Conservation (phyloP, 345 rosid genomes). For the Hypericum androsaemum region DNA sequence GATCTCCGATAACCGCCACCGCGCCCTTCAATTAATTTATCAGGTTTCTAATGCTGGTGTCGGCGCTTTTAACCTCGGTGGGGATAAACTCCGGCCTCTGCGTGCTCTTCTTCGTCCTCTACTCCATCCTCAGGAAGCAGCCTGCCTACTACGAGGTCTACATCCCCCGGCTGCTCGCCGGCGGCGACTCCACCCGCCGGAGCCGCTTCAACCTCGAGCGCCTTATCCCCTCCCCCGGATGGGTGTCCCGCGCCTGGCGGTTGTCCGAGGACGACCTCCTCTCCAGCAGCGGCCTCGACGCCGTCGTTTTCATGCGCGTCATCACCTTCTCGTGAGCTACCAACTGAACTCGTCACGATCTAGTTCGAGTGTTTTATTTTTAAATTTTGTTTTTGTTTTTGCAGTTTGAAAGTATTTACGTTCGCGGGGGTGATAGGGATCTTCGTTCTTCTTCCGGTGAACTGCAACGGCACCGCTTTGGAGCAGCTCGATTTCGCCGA, state of each 20-base stretch:
- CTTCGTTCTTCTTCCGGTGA: slow-evolving; percentile 71
- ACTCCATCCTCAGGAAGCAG: slow-evolving; percentile 72
- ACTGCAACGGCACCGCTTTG: slow-evolving; percentile 39
- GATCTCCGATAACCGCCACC: no score
- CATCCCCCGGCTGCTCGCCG: slow-evolving; percentile 49
- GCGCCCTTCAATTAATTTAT: no score
- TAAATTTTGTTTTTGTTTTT: not conserved
- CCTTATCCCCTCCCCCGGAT: slow-evolving; percentile 72
- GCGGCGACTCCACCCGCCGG: slow-evolving; percentile 22
- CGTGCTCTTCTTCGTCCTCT: slow-evolving; percentile 62
- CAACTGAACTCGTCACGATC: not conserved
- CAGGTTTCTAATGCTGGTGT: slow-evolving; percentile 54
- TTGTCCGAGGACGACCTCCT: slow-evolving; percentile 59
- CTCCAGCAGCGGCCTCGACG: slow-evolving; percentile 58
- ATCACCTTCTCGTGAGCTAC: slow-evolving; percentile 48
- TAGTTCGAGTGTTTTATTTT: not conserved
- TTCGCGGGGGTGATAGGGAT: slow-evolving; percentile 60
- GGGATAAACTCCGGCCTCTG: slow-evolving; percentile 91
- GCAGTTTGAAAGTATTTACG: slow-evolving; percentile 63
- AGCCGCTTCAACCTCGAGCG: slow-evolving; percentile 47
- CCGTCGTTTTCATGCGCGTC: slow-evolving; percentile 61
- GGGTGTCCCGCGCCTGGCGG: slow-evolving; percentile 66
- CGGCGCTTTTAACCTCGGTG: slow-evolving; percentile 87
- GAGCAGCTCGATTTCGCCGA: slow-evolving; percentile 56
- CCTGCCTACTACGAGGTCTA: slow-evolving; percentile 51